Conservation (phyloP, 2,329 filamentous ascomycete species). For the Tolypocladium ovalisporum region DNA sequence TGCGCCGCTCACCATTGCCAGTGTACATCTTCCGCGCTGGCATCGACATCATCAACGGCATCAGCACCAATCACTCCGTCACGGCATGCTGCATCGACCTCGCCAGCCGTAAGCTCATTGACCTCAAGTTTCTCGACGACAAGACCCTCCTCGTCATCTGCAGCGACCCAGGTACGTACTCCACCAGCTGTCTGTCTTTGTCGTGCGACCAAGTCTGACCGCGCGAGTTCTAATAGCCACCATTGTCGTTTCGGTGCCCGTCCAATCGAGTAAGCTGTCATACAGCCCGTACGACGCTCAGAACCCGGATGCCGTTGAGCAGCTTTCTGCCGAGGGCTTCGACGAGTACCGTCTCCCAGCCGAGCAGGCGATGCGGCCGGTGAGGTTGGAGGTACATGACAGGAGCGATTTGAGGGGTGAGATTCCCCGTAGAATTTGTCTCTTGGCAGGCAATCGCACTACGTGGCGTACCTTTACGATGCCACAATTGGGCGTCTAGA, state of each 20-base stretch:
- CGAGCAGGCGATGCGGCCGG: constrained; percentile 20
- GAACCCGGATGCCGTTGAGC: constrained; percentile 1
- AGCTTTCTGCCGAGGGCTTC: constrained; percentile 8
- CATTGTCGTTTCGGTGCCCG: constrained; percentile 22
- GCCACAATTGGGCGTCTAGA: constrained; percentile 1
- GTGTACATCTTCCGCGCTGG: constrained; percentile 47
- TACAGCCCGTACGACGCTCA: constrained; percentile 24
- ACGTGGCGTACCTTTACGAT: constrained; percentile 37
- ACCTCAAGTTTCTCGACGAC: constrained; percentile 60
- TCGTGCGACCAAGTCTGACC: background rate
- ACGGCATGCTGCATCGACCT: constrained; percentile 30
- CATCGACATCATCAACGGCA: constrained; percentile 45
- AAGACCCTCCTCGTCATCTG: constrained; percentile 48
- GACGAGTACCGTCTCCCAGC: constrained; percentile 15
- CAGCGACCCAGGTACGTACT: constrained; percentile 29
- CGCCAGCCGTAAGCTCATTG: constrained; percentile 35
- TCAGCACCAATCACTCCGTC: constrained; percentile 35
- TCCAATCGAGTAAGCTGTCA: constrained; percentile 22
- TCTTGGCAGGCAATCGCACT: constrained; percentile 36
- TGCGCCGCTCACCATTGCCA: constrained; percentile 12
- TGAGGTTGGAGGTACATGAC: constrained; percentile 41
- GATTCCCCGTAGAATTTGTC: constrained; percentile 37
- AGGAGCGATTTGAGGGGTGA: constrained; percentile 31
- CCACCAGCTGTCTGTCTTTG: too few species aligned
- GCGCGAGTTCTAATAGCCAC: constrained; percentile 12